phyloP scores from a whole-genome alignment of 371 early-diverging fungal genomes.

The Zopfochytrium polystomum region DNA sequence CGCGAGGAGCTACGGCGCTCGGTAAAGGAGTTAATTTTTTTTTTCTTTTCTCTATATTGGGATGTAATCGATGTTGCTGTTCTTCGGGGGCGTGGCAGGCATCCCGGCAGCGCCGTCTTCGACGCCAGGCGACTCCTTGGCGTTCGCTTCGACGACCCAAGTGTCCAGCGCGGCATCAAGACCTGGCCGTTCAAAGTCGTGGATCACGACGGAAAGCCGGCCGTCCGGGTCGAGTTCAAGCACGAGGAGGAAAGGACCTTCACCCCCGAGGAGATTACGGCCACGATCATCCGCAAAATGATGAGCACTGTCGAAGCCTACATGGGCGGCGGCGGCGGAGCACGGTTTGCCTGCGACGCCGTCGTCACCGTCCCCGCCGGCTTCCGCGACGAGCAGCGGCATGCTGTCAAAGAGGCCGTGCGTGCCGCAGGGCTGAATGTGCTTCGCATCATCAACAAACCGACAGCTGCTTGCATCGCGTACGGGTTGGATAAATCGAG shows the following conservation, averaged over 20 bases:
- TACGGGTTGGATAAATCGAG: conserved; percentile 85
- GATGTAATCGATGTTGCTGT: too few relatives aligned
- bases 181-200: conserved; percentile 40
- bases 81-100: too few relatives aligned
- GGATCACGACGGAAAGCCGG: neutral
- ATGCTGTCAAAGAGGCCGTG: conserved; percentile 98
- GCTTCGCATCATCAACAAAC: conserved; percentile 96
- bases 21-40: too few relatives aligned
- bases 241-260: neutral
- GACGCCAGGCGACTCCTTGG: neutral
- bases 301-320: conserved; percentile 89
- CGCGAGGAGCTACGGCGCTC: conserved; percentile 90
- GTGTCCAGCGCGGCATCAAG: conserved; percentile 67
- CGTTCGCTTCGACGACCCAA: neutral
- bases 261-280: conserved; percentile 86
- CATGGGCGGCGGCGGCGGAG: conserved; percentile 59
- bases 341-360: neutral
- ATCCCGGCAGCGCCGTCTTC: neutral
- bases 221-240: neutral
- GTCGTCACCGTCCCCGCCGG: conserved; percentile 94
- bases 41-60: too few relatives aligned
- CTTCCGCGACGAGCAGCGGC: conserved; percentile 97
- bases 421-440: conserved; percentile 93
- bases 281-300: conserved; percentile 80
- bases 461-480: conserved; percentile 97